These are phyloP conservation scores for Penicillium paradoxum DNA, from an alignment of 495 filamentous ascomycete genomes.

Conservation along the genomic window DNA sequence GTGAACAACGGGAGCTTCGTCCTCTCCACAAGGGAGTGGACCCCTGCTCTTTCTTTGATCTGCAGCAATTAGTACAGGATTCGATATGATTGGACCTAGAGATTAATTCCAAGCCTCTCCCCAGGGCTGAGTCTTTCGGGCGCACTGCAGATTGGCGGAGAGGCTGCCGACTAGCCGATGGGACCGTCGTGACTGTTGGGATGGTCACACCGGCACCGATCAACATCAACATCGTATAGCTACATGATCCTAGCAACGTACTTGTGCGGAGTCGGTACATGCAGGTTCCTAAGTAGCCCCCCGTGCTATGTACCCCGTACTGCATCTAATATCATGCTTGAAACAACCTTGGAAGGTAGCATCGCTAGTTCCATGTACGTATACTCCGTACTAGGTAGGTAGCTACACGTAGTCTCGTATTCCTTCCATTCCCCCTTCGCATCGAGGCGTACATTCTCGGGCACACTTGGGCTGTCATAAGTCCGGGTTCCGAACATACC, in stretches of 20 bases:
- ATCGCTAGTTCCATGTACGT: too few relatives aligned
- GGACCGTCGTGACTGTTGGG: background rate
- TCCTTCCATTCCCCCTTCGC: slow-evolving; percentile 10
- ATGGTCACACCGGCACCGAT: background rate
- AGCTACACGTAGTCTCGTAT: too few relatives aligned
- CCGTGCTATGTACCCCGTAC: too few relatives aligned
- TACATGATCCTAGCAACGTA: too few relatives aligned
- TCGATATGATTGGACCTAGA: background rate
- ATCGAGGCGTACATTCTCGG: background rate
- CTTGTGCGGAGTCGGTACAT: too few relatives aligned
- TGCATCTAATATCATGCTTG: too few relatives aligned
- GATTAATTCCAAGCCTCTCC: background rate
- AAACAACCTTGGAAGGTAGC: too few relatives aligned
- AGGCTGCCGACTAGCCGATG: background rate
- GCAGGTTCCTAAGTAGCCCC: too few relatives aligned
- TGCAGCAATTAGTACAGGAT: background rate
- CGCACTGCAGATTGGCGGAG: background rate
- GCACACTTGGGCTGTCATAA: slow-evolving; percentile 5
- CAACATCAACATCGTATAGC: background rate
- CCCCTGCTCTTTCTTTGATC: background rate
- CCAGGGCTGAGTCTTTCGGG: slow-evolving; percentile 6
- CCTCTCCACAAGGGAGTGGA: background rate
- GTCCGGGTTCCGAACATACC: background rate
- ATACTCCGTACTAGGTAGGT: too few relatives aligned
- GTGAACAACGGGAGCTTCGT: background rate